A percentile compares a stretch with the other conserved stretches of the same genome.
phyloP scores from a whole-genome alignment of 768 basidiomycete species.

The Mycena rebaudengoi region DNA sequence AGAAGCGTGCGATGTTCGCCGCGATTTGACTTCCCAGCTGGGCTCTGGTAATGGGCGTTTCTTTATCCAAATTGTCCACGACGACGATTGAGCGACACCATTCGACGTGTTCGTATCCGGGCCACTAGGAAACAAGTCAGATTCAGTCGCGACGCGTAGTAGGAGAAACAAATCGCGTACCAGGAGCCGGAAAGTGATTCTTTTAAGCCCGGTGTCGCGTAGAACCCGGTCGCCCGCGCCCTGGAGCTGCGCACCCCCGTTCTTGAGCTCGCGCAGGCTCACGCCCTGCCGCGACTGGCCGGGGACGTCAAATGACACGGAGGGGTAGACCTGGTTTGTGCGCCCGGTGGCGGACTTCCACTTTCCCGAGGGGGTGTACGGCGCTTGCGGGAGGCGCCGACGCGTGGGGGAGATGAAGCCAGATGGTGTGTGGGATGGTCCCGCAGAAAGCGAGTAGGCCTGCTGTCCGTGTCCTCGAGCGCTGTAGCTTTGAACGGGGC shows the following conservation, averaged over 20 bases:
- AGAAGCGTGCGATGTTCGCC: not conserved
- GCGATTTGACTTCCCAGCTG: constrained; percentile 24
- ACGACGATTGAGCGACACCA: constrained; percentile 49
- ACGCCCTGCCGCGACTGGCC: constrained; percentile 53
- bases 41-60: constrained; percentile 51
- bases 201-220: constrained; percentile 40
- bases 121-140: constrained; percentile 46
- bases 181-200: constrained; percentile 48
- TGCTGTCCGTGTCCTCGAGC: constrained; percentile 38
- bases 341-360: constrained; percentile 35
- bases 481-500: constrained; percentile 50
- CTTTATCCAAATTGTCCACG: constrained; percentile 29
- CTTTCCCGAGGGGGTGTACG: constrained; percentile 35
- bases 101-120: constrained; percentile 53
- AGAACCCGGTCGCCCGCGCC: constrained; percentile 51
- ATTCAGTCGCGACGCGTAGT: not conserved
- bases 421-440: constrained; percentile 24
- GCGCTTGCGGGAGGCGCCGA: constrained; percentile 46
- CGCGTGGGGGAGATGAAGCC: constrained; percentile 42
- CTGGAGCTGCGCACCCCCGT: constrained; percentile 44
- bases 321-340: constrained; percentile 28
- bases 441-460: constrained; percentile 40
- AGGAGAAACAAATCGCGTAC: constrained; percentile 35
- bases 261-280: constrained; percentile 52
- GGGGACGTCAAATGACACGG: constrained; percentile 52